Conservation (phyloP, 164 flowering plant species). For the Nelumbo lutea region DNA sequence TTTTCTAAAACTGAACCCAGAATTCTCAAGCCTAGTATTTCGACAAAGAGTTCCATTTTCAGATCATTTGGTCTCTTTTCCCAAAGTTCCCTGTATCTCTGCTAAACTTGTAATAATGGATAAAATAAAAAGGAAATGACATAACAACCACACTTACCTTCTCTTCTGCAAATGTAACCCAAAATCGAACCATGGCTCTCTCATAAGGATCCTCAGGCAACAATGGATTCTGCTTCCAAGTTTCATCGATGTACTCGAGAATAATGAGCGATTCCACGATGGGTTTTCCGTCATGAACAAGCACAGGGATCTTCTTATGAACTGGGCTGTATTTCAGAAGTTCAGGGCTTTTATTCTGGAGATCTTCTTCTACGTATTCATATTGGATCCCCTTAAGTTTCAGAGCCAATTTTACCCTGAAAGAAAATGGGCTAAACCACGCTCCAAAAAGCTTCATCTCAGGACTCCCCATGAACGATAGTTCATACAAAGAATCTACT, state of each 20-base stretch:
- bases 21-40: too few relatives aligned
- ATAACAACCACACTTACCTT: slow-evolving; percentile 13
- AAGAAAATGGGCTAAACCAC: slow-evolving; percentile 24
- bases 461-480: too few relatives aligned
- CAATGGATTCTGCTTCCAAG: slow-evolving; percentile 22
- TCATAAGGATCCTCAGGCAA: slow-evolving; percentile 27
- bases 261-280: slow-evolving; percentile 18
- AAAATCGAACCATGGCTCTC: slow-evolving; percentile 24
- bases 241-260: slow-evolving; percentile 23
- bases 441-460: slow-evolving; percentile 16
- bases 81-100: too few relatives aligned
- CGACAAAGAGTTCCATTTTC: too few relatives aligned
- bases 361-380: slow-evolving; percentile 21
- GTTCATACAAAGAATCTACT: too few relatives aligned
- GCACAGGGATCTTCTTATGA: slow-evolving; percentile 28
- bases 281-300: slow-evolving; percentile 25
- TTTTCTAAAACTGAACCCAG: too few relatives aligned
- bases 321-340: slow-evolving; percentile 27
- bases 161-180: slow-evolving; percentile 27
- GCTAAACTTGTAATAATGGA: too few relatives aligned
- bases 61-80: too few relatives aligned
- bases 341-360: slow-evolving; percentile 19
- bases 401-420: slow-evolving; percentile 25
- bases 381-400: slow-evolving; percentile 21
- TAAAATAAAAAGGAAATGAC: too few relatives aligned